Base-by-base conservation (phyloP, 2,329 filamentous ascomycete species). In the Cladosporium oxysporum region DNA sequence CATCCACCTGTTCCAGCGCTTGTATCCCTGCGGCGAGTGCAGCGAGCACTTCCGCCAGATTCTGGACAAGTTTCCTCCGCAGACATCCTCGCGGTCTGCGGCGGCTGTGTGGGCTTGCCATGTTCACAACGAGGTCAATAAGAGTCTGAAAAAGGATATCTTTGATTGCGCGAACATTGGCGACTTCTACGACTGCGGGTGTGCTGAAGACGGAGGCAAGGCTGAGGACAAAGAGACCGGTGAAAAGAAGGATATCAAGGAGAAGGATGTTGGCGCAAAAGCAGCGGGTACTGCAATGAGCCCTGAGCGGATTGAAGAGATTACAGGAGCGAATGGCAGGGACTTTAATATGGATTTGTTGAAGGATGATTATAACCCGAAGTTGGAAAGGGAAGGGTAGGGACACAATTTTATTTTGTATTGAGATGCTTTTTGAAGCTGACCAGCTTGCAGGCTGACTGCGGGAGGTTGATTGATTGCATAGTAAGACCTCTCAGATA, bases 11-110 rank as follows among this genome's bases (percentile, higher is more conserved):
- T 90, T 89, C 74, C 85, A 88, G 71, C 80, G 87, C 69, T 76
- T 90, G 47, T 90, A 90, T 73, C 87, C 87, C 65, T 89, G 87
- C 75, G 87, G 87, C 75, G 87, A 90, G 78, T 90, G 87, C 75
- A 87, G 87, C 11, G 79, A 83, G 67, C 87, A 90, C 74, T 90
- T 90, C 74, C 83, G 86, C 68, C 77, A 83, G 69, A 83, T 89
- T 69, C 76, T 90, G 37, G 81, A 83, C 71, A 86, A 87, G 70
- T 89, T 85, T 70, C 87, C 87, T 49, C 87, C 87, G 16, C 87
- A 90, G 72, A 86, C 88, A 18, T 85, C 84, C 5, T 87, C 85
- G 26, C 81, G 87, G 50, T 84, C 83, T 63, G 82, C 84, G 1
- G 87, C 87, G n/a, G 86, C 87, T 3, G 87, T 83, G 31, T 90